These are phyloP conservation scores for Casuarina equisetifolia DNA, from an alignment of 306 rosid species.

Conservation along the genomic window DNA sequence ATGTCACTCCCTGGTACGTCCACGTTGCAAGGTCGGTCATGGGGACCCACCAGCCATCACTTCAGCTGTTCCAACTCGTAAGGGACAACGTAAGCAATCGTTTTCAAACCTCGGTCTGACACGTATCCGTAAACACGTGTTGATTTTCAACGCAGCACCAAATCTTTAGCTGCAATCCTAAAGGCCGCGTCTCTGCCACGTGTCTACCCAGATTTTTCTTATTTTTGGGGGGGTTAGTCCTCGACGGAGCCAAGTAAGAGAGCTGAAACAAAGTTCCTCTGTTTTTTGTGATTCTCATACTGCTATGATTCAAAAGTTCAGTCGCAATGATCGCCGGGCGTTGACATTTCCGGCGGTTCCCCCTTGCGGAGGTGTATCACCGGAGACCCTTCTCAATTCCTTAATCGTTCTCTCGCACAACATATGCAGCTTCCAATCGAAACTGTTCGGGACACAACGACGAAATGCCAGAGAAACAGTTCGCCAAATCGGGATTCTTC, in stretches of 20 bases:
- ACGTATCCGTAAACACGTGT: constrained; percentile 39
- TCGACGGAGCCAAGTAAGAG: neutral
- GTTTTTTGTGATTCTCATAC: neutral
- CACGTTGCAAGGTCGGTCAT: constrained; percentile 52
- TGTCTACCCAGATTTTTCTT: constrained; percentile 8
- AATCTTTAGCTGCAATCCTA: too few species aligned
- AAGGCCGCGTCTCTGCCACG: constrained; percentile 32
- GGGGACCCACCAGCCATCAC: constrained; percentile 34
- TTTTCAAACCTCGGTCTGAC: constrained; percentile 9
- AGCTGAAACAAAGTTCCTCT: constrained; percentile 3
- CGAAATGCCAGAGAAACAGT: constrained; percentile 61
- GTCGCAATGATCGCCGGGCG: constrained; percentile 52
- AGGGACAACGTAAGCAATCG: too few species aligned
- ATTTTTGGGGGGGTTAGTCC: too few species aligned
- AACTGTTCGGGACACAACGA: constrained; percentile 47
- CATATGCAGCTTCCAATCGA: constrained; percentile 44
- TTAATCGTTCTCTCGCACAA: constrained; percentile 43
- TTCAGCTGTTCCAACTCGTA: neutral
- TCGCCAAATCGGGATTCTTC: constrained; percentile 49
- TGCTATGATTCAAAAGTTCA: constrained; percentile 33
- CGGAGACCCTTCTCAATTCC: constrained; percentile 52
- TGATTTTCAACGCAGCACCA: too few species aligned
- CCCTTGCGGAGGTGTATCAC: constrained; percentile 58
- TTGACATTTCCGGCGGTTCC: constrained; percentile 74
- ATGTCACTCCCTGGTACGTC: constrained; percentile 23